phyloP scores from a whole-genome alignment of 2,329 filamentous ascomycete species.

The Phyllosticta citrichinensis region DNA sequence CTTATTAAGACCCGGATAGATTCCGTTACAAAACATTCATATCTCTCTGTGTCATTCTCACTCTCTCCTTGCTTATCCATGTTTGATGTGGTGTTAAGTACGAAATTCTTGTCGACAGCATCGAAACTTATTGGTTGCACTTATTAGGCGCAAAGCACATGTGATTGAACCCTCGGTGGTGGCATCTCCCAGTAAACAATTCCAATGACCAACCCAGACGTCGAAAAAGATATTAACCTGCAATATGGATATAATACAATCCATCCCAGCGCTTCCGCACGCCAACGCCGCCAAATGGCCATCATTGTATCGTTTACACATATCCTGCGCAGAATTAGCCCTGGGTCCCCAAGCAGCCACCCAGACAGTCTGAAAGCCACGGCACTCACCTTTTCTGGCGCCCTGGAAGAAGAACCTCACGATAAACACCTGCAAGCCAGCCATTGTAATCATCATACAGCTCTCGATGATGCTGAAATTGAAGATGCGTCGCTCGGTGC shows the following conservation, averaged over 20 bases:
- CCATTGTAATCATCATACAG: conserved; percentile 87
- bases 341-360: not conserved
- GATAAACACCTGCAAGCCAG: conserved; percentile 89
- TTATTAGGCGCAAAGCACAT: not conserved
- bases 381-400: conserved; percentile 50
- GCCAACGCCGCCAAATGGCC: not conserved
- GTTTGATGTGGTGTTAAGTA: no score
- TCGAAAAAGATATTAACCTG: not conserved
- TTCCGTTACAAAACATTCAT: no score
- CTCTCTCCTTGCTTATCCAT: no score
- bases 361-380: not conserved
- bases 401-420: conserved; percentile 98
- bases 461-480: conserved; percentile 96
- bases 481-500: conserved; percentile 90
- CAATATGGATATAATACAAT: not conserved
- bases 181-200: not conserved
- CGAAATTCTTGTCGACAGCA: no score
- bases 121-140: no score
- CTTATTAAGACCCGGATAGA: no score
- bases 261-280: not conserved
- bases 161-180: not conserved
- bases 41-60: no score
- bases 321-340: not conserved
- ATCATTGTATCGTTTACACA: not conserved
- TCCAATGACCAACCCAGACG: not conserved